Evolutionary conservation across 352 stramenopile genomes (phyloP).

Genomic region (Phytophthora litchii): DNA sequence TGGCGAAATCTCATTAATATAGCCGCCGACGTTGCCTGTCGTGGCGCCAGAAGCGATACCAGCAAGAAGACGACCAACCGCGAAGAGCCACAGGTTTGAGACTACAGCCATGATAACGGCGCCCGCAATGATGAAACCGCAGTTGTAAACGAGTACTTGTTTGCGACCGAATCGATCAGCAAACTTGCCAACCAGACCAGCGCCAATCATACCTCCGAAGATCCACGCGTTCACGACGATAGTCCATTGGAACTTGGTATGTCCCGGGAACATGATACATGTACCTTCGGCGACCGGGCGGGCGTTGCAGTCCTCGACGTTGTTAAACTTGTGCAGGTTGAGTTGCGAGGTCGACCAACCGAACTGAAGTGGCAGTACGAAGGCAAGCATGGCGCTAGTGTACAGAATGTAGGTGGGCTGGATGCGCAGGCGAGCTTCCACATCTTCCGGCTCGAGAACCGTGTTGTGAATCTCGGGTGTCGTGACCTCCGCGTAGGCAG

Average conservation of each 20-base stretch:
- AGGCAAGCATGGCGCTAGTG: constrained; percentile 36
- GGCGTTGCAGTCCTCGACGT: constrained; percentile 37
- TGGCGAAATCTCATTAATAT: constrained; percentile 58
- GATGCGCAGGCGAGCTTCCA: constrained; percentile 23
- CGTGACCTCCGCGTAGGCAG: constrained; percentile 23
- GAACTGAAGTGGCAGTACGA: constrained; percentile 47
- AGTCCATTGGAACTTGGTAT: constrained; percentile 54
- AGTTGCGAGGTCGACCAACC: constrained; percentile 55
- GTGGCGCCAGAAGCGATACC: constrained; percentile 58
- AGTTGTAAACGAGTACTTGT: constrained; percentile 48
- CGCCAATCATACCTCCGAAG: constrained; percentile 52
- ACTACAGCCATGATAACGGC: constrained; percentile 36
- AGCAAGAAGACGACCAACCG: constrained; percentile 50
- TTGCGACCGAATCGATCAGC: constrained; percentile 49
- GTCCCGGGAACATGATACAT: constrained; percentile 53
- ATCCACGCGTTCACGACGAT: constrained; percentile 60
- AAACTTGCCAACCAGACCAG: constrained; percentile 38
- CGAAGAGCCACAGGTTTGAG: constrained; percentile 44
- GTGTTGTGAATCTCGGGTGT: constrained; percentile 33
- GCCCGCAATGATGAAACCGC: constrained; percentile 45
- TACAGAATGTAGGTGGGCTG: constrained; percentile 46
- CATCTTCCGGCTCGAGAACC: constrained; percentile 28
- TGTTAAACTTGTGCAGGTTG: constrained; percentile 52
- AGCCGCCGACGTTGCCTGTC: constrained; percentile 44
- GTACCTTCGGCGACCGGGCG: constrained; percentile 34